Percentiles rank a stretch among this genome's conserved stretches.
Conservation (phyloP, 352 stramenopile genomes). For the Pythium plurisporium region DNA sequence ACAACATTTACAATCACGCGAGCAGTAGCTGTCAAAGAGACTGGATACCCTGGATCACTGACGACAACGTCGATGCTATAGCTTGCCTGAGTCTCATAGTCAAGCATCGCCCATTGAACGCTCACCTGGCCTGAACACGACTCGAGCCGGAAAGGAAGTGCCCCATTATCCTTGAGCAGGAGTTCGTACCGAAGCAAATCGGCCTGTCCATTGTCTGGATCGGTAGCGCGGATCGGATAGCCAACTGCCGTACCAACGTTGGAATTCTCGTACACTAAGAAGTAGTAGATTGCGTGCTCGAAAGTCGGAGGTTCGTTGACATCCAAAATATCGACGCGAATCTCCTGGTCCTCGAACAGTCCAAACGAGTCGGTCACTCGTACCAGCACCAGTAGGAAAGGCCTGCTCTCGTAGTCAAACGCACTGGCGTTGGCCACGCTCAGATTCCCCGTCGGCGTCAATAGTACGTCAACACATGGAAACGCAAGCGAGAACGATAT, state of each 20-base stretch:
- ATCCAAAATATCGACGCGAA: constrained; percentile 41
- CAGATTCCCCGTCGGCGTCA: constrained; percentile 37
- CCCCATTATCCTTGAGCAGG: constrained; percentile 31
- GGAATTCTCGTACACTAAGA: constrained; percentile 43
- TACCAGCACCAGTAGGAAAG: constrained; percentile 29
- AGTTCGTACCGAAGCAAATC: constrained; percentile 45
- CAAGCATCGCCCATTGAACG: constrained; percentile 40
- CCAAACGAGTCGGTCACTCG: constrained; percentile 33
- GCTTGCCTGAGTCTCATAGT: constrained; percentile 38
- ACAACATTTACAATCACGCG: constrained; percentile 32
- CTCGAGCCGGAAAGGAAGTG: constrained; percentile 45
- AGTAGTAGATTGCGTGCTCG: constrained; percentile 29
- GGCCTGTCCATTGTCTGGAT: constrained; percentile 45
- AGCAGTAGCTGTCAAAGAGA: constrained; percentile 23
- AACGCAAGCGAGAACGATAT: constrained; percentile 26
- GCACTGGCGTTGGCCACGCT: constrained; percentile 28
- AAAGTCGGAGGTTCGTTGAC: constrained; percentile 53
- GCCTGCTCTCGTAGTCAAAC: constrained; percentile 52
- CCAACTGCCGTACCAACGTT: constrained; percentile 29
- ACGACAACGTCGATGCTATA: constrained; percentile 43
- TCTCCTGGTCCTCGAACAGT: constrained; percentile 30
- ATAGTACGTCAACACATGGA: constrained; percentile 28
- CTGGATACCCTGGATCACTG: constrained; percentile 38
- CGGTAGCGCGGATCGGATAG: constrained; percentile 40
- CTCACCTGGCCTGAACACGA: constrained; percentile 45